Base-by-base conservation (phyloP, 805 yeast species). In the Starmerella cellae region DNA sequence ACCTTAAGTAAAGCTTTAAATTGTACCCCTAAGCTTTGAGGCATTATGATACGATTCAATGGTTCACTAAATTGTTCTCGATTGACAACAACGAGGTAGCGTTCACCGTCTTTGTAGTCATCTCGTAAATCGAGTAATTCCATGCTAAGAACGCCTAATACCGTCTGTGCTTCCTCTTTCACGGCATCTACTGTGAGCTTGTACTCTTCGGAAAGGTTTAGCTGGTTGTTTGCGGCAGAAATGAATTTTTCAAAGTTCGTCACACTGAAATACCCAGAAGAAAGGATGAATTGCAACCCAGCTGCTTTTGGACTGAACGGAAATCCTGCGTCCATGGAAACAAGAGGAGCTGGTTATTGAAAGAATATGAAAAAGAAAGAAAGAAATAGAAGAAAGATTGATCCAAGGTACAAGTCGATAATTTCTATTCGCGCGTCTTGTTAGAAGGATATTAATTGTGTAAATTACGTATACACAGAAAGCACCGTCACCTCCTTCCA, bases 1-100 rank as follows among this genome's bases (percentile, higher is more conserved):
- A 19, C 5, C 16, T 30, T 46, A 14, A 50, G 39, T 31, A 50
- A 36, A n/a, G 45, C 32, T 38, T 43, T 45, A n/a, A 50, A 28
- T 31, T 45, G 45, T 20, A 42, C 35, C 2, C 43, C 42, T 2
- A 38, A 44, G 6, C 31, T 14, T 4, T 27, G 24, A 16, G 42
- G 8, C 35, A 49, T 22, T 9, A 39, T 27, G 17, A 37, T 17
- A n/a, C 34, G 24, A 42, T 37, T 43, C 18, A 39, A 16, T 10
- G 28, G 20, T 16, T 31, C 36, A 4, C 38, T 29, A 10, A 43
- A 31, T 8, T 36, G 38, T 21, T 30, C 44, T 14, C 21, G 35
- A 29, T 18, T 21, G n/a, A 45, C 35, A 10, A 50, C 38, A 13
- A 31, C 38, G 28, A 29, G 42, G 38, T 18, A 37, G 35, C 14